Conservation (phyloP, 169 alveolate species). For the Plasmodium yoelii region DNA sequence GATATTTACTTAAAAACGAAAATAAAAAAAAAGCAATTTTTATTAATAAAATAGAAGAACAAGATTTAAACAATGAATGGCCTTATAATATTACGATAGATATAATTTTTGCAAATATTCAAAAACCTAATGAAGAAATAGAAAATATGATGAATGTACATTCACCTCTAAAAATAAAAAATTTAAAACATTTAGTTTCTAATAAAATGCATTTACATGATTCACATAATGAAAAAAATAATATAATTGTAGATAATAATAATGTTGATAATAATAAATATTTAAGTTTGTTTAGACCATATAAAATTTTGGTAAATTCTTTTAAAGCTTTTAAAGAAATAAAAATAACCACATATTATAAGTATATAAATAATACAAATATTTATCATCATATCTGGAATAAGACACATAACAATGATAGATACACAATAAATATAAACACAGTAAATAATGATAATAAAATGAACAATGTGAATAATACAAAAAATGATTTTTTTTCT, state of each 20-base stretch:
- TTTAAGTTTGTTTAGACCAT: slow-evolving; percentile 26
- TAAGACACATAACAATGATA: slow-evolving; percentile 26
- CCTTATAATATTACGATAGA: slow-evolving; percentile 49
- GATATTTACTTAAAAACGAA: background rate
- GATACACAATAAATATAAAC: slow-evolving; percentile 4
- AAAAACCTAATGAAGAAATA: slow-evolving; percentile 19
- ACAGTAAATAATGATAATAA: background rate
- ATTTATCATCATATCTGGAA: slow-evolving; percentile 56
- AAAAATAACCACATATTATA: slow-evolving; percentile 25
- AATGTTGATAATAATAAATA: background rate
- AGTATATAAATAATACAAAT: slow-evolving; percentile 31
- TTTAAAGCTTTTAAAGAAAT: slow-evolving; percentile 32
- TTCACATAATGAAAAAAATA: background rate
- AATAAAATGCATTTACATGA: slow-evolving; percentile 45
- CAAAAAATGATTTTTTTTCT: background rate
- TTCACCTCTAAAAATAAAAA: slow-evolving; percentile 46
- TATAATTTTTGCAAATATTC: slow-evolving; percentile 36
- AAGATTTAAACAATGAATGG: slow-evolving; percentile 47
- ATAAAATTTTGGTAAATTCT: slow-evolving; percentile 15
- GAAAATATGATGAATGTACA: slow-evolving; percentile 11
- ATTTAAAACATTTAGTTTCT: slow-evolving; percentile 41
- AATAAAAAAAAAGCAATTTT: slow-evolving; percentile 1
- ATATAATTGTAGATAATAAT: background rate
- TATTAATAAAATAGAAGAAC: slow-evolving; percentile 16
- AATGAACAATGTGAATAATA: background rate